Evolutionary conservation across 2,329 filamentous ascomycete genomes (phyloP).

Genomic region (Whalleya microplaca): DNA sequence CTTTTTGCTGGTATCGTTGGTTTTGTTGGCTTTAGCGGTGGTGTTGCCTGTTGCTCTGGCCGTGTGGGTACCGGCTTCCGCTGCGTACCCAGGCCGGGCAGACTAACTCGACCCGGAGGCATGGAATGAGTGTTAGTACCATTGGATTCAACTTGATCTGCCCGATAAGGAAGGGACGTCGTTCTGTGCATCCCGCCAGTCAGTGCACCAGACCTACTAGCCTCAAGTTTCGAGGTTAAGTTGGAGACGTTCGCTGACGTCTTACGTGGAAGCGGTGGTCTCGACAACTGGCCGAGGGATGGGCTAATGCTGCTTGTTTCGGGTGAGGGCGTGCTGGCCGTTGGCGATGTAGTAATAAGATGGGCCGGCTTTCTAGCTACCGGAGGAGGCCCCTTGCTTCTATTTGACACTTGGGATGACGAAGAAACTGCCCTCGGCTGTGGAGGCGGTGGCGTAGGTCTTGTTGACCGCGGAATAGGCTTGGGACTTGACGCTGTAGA

Average conservation of each 20-base stretch:
- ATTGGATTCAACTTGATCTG: conserved; percentile 4
- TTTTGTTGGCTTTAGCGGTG: conserved; percentile 38
- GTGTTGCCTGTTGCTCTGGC: conserved; percentile 31
- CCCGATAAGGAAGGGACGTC: conserved; percentile 10
- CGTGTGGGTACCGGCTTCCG: conserved; percentile 36
- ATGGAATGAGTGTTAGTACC: conserved; percentile 4
- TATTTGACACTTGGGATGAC: conserved; percentile 27
- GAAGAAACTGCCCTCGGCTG: conserved; percentile 25
- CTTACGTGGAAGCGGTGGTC: conserved; percentile 32
- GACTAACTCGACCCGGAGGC: conserved; percentile 27
- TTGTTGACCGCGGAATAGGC: conserved; percentile 36
- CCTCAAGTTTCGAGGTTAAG: conserved; percentile 35
- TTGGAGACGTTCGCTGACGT: conserved; percentile 34
- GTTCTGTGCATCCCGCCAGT: conserved; percentile 36
- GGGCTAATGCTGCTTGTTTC: conserved; percentile 23
- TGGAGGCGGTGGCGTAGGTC: conserved; percentile 10
- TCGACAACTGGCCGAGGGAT: conserved; percentile 26
- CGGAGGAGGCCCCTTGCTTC: conserved; percentile 43
- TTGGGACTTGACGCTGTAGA: conserved; percentile 39
- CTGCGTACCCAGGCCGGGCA: conserved; percentile 36
- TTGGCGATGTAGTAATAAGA: conserved; percentile 43
- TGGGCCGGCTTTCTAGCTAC: conserved; percentile 67
- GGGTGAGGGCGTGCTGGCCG: conserved; percentile 28
- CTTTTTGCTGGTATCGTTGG: conserved; percentile 30
- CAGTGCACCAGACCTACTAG: conserved; percentile 27